phyloP scores from a whole-genome alignment of 1,284 basidiomycete species.

The Tetrapyrgos nigripes region DNA sequence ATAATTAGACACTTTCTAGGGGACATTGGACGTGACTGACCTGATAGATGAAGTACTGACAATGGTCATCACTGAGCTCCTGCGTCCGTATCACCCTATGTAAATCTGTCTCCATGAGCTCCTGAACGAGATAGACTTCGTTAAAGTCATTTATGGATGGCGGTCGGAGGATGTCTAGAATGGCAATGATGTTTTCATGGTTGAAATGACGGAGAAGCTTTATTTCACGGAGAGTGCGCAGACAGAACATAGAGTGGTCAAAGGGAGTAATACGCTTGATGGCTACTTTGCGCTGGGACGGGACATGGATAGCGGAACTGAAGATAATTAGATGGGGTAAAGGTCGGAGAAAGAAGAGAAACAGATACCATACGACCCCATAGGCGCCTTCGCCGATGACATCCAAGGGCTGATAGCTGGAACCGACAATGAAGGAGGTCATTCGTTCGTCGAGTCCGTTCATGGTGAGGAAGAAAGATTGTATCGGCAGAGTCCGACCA shows the following conservation, averaged over 20 bases:
- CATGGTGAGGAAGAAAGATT: neutral
- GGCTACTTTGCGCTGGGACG: conserved; percentile 72
- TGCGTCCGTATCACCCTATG: conserved; percentile 90
- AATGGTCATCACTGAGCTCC: conserved; percentile 88
- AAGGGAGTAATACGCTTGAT: conserved; percentile 88
- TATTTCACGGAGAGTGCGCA: conserved; percentile 86
- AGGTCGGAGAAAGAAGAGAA: neutral
- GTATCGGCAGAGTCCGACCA: neutral
- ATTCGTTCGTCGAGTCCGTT: conserved; percentile 50
- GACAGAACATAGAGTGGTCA: conserved; percentile 89
- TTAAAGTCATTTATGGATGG: conserved; percentile 70
- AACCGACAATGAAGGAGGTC: conserved; percentile 63
- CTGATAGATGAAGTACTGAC: conserved; percentile 96
- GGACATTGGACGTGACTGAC: conserved; percentile 43
- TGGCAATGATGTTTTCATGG: conserved; percentile 86
- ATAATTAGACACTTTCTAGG: conserved; percentile 15
- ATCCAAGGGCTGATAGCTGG: conserved; percentile 75
- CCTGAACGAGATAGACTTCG: conserved; percentile 80
- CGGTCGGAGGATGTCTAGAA: conserved; percentile 79
- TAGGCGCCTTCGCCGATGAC: conserved; percentile 88
- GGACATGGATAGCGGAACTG: conserved; percentile 73
- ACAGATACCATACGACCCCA: conserved; percentile 69
- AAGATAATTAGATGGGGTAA: conserved; percentile 1
- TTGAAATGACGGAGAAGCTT: conserved; percentile 84
- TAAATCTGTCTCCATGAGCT: conserved; percentile 92